Evolutionary conservation across 139 green algal genomes (phyloP).

Genomic region (Coelastrella sp.): DNA sequence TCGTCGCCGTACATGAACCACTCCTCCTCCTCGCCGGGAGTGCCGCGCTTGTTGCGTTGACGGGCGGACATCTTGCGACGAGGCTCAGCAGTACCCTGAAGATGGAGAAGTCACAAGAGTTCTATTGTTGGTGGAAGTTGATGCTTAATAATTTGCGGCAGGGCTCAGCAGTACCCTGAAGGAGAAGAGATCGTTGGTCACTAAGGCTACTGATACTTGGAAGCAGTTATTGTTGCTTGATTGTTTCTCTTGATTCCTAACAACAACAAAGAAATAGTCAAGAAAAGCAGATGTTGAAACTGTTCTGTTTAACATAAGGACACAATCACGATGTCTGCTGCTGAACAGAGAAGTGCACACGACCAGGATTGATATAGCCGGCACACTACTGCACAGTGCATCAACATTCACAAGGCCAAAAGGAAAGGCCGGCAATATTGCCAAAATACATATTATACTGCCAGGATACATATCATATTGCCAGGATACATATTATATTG

Average conservation of each 20-base stretch:
- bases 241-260: not conserved
- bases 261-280: no score
- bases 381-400: not conserved
- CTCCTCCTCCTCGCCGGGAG: slow-evolving; percentile 2
- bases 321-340: not conserved
- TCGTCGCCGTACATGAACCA: not conserved
- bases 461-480: no score
- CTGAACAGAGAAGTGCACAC: not conserved
- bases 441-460: no score
- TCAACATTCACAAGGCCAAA: not conserved
- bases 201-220: not conserved
- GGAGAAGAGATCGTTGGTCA: not conserved
- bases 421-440: no score
- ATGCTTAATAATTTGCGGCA: not conserved
- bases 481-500: no score
- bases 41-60: not conserved
- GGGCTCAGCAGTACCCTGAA: not conserved
- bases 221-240: not conserved
- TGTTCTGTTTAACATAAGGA: no score
- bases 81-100: not conserved
- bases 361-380: not conserved
- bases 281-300: no score
- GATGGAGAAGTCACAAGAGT: not conserved
- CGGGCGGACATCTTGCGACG: slow-evolving; percentile 32
- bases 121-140: not conserved